Base-by-base conservation (phyloP, 768 basidiomycete species). In the Calocera cornea region DNA sequence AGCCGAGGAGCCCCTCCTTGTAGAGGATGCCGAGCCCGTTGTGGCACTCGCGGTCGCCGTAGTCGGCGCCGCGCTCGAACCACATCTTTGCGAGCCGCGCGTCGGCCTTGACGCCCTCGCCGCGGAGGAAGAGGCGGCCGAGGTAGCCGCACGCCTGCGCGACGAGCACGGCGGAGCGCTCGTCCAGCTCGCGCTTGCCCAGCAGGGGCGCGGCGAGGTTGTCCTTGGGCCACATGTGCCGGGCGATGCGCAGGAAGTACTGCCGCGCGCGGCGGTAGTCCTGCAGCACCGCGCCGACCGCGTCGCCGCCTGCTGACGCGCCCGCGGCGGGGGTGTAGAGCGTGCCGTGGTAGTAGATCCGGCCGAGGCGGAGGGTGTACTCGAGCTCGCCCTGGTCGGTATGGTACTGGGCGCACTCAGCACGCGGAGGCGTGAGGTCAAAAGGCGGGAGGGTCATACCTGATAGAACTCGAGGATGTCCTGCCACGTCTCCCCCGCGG, bases 271-370 rank as follows among this genome's bases (percentile, higher is more conserved):
- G 80, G 22, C 78, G 78, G 75, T 85, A 95, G 74, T 92, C 90
- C 50, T 88, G 85, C 0, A 87, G 85, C 14, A 97, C 83, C n/a
- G 86, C 86, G 8, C 92, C 92, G 31, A 93, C 92, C n/a, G 91
- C 91, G 77, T 95, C 92, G 29, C 90, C 89, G 17, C 93, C 92
- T 1, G 90, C 93, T 1, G 83, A 84, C 41, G 90, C 86, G 11
- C 95, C 95, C 1, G 92, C 92, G 16, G 81, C 76, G 11, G 84
- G 79, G 3, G 84, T 81, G 73, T 97, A 97, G 38, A 97, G 89
- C 68, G 90, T 93, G 19, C 97, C 97, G 74, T 94, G 90, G 74
- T 99, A 98, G 78, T 89, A 95, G 11, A 98, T 90, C 77, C 92
- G 88, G n/a, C 93, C 97, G 1, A 98, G 83, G 17, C 91, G 86